These are phyloP conservation scores for Parascedosporium putredinis DNA, from an alignment of 2,329 filamentous ascomycete genomes.

Conservation along the genomic window DNA sequence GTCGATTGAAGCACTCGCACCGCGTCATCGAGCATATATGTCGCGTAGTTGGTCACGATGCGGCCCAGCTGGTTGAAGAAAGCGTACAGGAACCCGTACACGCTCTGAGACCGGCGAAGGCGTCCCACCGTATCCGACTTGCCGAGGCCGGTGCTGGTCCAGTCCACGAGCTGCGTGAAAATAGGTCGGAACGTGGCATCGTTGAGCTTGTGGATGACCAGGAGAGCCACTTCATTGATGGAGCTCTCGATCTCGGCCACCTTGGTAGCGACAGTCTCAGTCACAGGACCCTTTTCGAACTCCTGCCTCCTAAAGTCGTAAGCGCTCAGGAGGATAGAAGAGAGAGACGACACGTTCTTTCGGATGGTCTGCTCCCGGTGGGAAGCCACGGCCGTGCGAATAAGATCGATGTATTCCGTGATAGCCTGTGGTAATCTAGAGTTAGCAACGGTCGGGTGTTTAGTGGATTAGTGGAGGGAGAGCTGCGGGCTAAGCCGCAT, in stretches of 20 bases:
- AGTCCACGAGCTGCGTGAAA: conserved; percentile 78
- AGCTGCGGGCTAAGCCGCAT: no score
- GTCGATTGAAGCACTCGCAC: conserved; percentile 46
- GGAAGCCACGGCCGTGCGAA: conserved; percentile 63
- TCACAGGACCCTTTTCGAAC: conserved; percentile 33
- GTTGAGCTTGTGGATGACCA: conserved; percentile 95
- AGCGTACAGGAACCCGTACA: conserved; percentile 68
- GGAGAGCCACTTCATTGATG: conserved; percentile 62
- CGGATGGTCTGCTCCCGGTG: conserved; percentile 69
- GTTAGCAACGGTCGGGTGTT: conserved; percentile 1
- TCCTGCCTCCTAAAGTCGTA: conserved; percentile 57
- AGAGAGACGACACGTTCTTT: conserved; percentile 62
- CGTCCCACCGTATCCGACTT: conserved; percentile 51
- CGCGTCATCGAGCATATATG: conserved; percentile 69
- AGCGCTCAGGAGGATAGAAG: conserved; percentile 47
- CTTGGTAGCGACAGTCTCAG: conserved; percentile 31
- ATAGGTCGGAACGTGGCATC: conserved; percentile 87
- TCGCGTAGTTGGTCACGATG: conserved; percentile 85
- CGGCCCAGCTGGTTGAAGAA: conserved; percentile 86
- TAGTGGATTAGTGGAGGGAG: no score
- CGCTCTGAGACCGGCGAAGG: conserved; percentile 56
- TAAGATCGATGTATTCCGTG: conserved; percentile 57
- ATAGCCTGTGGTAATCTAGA: conserved; percentile 40
- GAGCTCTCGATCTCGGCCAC: conserved; percentile 52
- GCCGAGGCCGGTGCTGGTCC: conserved; percentile 52